Conservation (phyloP, 371 early-diverging fungal species). For the Haplosporangium sp. region DNA sequence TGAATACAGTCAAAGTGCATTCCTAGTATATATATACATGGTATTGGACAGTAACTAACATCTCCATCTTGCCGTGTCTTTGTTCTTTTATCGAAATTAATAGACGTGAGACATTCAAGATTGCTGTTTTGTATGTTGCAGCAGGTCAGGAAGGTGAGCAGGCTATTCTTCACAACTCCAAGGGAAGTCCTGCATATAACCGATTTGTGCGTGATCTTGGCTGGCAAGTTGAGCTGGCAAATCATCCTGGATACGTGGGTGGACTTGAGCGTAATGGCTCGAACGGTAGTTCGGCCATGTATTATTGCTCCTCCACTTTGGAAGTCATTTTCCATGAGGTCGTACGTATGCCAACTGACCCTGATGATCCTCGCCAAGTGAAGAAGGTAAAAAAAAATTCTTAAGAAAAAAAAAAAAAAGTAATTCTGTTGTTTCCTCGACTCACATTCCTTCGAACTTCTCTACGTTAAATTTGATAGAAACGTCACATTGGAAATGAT, state of each 20-base stretch:
- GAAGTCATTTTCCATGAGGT: conserved; percentile 96
- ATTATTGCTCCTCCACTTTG: conserved; percentile 82
- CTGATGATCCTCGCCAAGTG: conserved; percentile 81
- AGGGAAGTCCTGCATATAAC: conserved; percentile 76
- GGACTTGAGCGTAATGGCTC: conserved; percentile 86
- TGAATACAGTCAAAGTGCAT: too few relatives aligned
- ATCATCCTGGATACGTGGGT: conserved; percentile 89
- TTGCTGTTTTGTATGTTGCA: conserved; percentile 93
- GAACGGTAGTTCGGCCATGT: conserved; percentile 83
- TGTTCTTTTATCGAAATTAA: not conserved
- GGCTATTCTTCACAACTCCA: conserved; percentile 82
- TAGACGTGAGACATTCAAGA: conserved; percentile 88
- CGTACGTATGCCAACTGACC: conserved; percentile 89
- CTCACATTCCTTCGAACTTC: not conserved
- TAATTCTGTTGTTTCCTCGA: not conserved
- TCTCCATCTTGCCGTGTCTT: not conserved
- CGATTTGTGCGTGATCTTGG: conserved; percentile 90
- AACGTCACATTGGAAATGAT: conserved; percentile 98
- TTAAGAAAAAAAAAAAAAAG: conserved; percentile 62
- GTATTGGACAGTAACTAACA: not conserved
- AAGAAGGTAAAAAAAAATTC: conserved; percentile 75
- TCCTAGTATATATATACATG: too few relatives aligned
- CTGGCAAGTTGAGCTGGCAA: conserved; percentile 84
- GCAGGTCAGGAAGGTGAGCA: conserved; percentile 90
- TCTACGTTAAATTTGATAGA: conserved; percentile 62